A percentile compares a stretch with the other conserved stretches of the same genome.
Conservation (phyloP, 495 filamentous ascomycete genomes). For the Talaromyces trachyspermus region DNA sequence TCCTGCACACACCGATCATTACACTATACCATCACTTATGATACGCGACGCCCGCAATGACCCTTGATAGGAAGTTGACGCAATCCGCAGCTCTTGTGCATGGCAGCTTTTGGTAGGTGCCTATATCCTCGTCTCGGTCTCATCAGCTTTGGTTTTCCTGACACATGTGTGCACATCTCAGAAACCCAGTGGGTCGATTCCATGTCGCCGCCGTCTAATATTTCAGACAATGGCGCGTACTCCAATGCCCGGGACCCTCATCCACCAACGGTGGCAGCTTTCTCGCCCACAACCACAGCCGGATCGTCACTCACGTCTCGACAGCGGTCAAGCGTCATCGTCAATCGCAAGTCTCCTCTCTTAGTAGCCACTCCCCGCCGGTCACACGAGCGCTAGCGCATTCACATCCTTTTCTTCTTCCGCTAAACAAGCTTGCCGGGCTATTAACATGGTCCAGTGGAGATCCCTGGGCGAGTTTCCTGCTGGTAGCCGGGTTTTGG, state of each 20-base stretch:
- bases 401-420: slow-evolving; percentile 85
- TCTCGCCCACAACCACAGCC: slow-evolving; percentile 74
- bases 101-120: slow-evolving; percentile 55
- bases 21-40: not conserved
- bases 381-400: slow-evolving; percentile 89
- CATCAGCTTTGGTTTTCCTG: not conserved
- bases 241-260: slow-evolving; percentile 39
- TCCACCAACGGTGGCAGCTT: slow-evolving; percentile 72
- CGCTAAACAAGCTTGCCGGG: slow-evolving; percentile 73
- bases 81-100: slow-evolving; percentile 40
- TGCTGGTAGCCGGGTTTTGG: slow-evolving; percentile 82
- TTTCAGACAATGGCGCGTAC: slow-evolving; percentile 31
- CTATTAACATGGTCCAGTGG: slow-evolving; percentile 87
- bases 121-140: no score
- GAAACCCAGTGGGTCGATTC: slow-evolving; percentile 60
- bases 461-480: slow-evolving; percentile 95
- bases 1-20: slow-evolving; percentile 2
- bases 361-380: slow-evolving; percentile 90
- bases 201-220: slow-evolving; percentile 42
- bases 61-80: slow-evolving; percentile 25
- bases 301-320: slow-evolving; percentile 61
- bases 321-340: slow-evolving; percentile 81
- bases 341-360: slow-evolving; percentile 92
- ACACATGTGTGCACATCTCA: slow-evolving; percentile 13
- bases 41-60: slow-evolving; percentile 23